These are phyloP conservation scores for Lactifluus subvellereus DNA, from an alignment of 768 basidiomycete genomes.

Conservation along the genomic window DNA sequence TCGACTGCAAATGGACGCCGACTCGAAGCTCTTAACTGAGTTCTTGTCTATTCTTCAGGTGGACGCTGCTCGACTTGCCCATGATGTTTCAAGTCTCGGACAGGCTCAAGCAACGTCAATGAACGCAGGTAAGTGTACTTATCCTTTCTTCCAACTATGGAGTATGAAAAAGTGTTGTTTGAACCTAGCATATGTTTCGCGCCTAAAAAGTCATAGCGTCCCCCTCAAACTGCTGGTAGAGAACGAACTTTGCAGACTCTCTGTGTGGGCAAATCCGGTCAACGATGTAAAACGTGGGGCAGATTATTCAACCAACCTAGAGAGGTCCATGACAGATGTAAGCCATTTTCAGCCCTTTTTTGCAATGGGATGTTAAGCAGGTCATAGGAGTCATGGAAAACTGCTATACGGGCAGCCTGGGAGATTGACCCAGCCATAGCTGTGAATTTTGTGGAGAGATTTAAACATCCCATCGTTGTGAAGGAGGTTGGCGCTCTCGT, in stretches of 20 bases:
- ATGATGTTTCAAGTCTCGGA: conserved; percentile 57
- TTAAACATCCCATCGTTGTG: conserved; percentile 60
- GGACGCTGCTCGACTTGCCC: conserved; percentile 59
- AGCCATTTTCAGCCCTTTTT: conserved; percentile 20
- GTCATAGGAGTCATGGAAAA: conserved; percentile 55
- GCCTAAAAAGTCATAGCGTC: conserved; percentile 61
- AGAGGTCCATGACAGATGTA: conserved; percentile 62
- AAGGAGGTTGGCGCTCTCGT: conserved; percentile 74
- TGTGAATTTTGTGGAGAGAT: conserved; percentile 80
- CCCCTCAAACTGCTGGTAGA: conserved; percentile 83
- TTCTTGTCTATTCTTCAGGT: conserved; percentile 72
- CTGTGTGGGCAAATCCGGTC: conserved; percentile 86
- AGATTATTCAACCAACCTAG: conserved; percentile 51
- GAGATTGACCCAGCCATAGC: conserved; percentile 76
- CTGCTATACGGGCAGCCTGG: conserved; percentile 73
- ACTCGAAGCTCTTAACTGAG: conserved; percentile 81
- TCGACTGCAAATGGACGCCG: conserved; percentile 82
- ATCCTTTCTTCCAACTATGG: conserved; percentile 29
- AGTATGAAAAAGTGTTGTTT: conserved; percentile 35
- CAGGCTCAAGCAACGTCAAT: conserved; percentile 37
- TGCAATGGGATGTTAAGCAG: conserved; percentile 13
- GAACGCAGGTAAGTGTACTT: conserved; percentile 30
- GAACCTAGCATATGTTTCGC: conserved; percentile 38
- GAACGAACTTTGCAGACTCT: conserved; percentile 81
- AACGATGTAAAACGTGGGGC: conserved; percentile 66